A percentile compares a stretch with the other conserved stretches of the same genome.
Evolutionary conservation across 2,329 filamentous ascomycete species (phyloP).

Genomic region (Calonectria henricotiae): DNA sequence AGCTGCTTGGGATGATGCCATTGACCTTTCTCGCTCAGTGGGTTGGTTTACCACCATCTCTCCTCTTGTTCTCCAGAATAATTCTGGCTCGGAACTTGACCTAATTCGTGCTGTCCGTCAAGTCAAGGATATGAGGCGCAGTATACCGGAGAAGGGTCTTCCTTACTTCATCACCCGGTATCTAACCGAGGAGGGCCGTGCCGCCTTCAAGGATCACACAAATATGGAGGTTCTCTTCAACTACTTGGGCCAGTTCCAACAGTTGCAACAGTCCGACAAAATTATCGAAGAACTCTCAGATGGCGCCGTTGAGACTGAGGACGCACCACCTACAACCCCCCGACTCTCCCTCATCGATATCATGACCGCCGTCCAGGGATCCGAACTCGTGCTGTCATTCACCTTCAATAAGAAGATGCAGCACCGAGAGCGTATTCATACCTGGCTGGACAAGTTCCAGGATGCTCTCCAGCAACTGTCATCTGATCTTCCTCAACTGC

Average conservation of each 20-base stretch:
- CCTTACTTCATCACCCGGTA: constrained; percentile 45
- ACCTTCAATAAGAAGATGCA: constrained; percentile 15
- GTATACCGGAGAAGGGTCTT: constrained; percentile 43
- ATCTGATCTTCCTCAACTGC: constrained; percentile 2
- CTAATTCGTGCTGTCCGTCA: constrained; percentile 31
- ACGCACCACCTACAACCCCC: constrained; percentile 2
- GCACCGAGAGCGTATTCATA: background rate
- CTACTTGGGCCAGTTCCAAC: constrained; percentile 46
- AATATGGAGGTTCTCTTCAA: constrained; percentile 53
- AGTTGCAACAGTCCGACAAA: constrained; percentile 41
- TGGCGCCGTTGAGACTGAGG: constrained; percentile 2
- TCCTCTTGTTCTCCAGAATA: constrained; percentile 44
- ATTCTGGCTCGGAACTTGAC: background rate
- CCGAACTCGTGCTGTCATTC: background rate
- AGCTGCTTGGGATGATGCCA: constrained; percentile 50
- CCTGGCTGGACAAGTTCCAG: constrained; percentile 10
- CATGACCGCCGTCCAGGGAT: constrained; percentile 1
- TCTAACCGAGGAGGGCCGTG: constrained; percentile 42
- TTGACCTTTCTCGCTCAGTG: constrained; percentile 55
- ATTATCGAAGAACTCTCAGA: background rate
- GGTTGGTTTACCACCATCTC: constrained; percentile 59
- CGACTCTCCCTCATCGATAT: constrained; percentile 4
- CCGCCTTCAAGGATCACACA: constrained; percentile 53
- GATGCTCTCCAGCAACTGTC: background rate
- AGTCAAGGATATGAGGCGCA: constrained; percentile 47